Evolutionary conservation across 2,329 filamentous ascomycete species (phyloP).

Genomic region (Elsinoe arachidis): DNA sequence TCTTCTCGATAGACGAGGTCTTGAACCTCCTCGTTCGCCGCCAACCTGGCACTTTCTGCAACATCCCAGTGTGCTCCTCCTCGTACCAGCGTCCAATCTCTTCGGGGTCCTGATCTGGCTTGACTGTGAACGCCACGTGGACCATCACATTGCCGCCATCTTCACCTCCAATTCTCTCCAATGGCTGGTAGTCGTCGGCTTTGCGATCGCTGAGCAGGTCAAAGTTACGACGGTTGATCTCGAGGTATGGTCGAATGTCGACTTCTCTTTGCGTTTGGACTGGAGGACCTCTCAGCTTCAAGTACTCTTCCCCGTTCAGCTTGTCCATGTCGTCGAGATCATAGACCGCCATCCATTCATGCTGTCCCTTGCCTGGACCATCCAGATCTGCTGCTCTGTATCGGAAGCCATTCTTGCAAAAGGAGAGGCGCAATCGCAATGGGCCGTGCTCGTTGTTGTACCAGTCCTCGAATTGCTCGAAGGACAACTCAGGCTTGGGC

Average conservation of each 20-base stretch:
- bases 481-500: conserved; percentile 56
- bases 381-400: conserved; percentile 59
- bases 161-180: conserved; percentile 52
- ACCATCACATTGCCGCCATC: conserved; percentile 55
- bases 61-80: conserved; percentile 63
- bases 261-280: conserved; percentile 50
- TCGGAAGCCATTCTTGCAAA: conserved; percentile 68
- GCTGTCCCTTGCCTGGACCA: conserved; percentile 37
- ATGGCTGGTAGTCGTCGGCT: conserved; percentile 47
- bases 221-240: conserved; percentile 62
- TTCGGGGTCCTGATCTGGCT: conserved; percentile 45
- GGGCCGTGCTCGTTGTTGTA: conserved; percentile 93
- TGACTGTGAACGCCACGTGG: conserved; percentile 51
- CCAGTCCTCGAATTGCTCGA: conserved; percentile 76
- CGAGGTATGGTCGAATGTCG: conserved; percentile 42
- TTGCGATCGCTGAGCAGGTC: conserved; percentile 51
- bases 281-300: conserved; percentile 49
- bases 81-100: conserved; percentile 61
- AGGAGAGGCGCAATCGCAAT: conserved; percentile 64
- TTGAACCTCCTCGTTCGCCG: conserved; percentile 62
- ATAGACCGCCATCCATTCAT: conserved; percentile 71
- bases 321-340: conserved; percentile 68
- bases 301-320: conserved; percentile 64
- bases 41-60: conserved; percentile 72
- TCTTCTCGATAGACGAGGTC: conserved; percentile 54